A percentile compares a stretch with the other conserved stretches of the same genome.
phyloP scores from a whole-genome alignment of 1,284 basidiomycete genomes.

The Tilletia setariae region DNA sequence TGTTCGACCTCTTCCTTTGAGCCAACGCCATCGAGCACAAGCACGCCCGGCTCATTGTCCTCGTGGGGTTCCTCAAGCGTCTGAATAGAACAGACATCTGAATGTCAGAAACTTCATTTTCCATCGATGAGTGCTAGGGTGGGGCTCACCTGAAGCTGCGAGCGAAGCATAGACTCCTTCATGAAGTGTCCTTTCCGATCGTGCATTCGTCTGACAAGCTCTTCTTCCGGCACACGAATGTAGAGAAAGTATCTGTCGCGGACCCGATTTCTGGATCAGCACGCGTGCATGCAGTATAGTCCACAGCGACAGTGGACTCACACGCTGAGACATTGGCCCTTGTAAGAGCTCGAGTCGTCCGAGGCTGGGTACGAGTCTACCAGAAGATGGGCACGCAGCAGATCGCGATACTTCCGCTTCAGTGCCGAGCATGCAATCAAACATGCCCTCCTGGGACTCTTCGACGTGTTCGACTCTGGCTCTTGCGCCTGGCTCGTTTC shows the following conservation, averaged over 20 bases:
- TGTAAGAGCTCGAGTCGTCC: constrained; percentile 41
- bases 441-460: constrained; percentile 23
- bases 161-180: constrained; percentile 80
- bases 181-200: constrained; percentile 78
- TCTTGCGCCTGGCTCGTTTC: background rate
- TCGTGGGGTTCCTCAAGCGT: constrained; percentile 14
- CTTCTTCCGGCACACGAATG: constrained; percentile 67
- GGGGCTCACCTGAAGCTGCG: constrained; percentile 63
- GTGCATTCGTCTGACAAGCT: constrained; percentile 69
- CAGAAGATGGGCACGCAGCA: constrained; percentile 66
- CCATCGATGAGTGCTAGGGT: background rate
- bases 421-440: constrained; percentile 85
- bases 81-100: background rate
- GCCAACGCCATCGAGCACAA: background rate
- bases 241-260: constrained; percentile 72
- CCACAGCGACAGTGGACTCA: no score
- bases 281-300: no score
- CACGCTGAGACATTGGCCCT: constrained; percentile 31
- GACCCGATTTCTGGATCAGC: constrained; percentile 15
- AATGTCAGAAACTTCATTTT: background rate
- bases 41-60: background rate
- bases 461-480: background rate
- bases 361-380: constrained; percentile 34
- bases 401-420: constrained; percentile 74
- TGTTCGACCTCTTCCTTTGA: background rate